Evolutionary conservation across 805 yeast species (phyloP), one percentile per base, ranked within the genome.

Genomic region (Pachysolen tannophilus): DNA sequence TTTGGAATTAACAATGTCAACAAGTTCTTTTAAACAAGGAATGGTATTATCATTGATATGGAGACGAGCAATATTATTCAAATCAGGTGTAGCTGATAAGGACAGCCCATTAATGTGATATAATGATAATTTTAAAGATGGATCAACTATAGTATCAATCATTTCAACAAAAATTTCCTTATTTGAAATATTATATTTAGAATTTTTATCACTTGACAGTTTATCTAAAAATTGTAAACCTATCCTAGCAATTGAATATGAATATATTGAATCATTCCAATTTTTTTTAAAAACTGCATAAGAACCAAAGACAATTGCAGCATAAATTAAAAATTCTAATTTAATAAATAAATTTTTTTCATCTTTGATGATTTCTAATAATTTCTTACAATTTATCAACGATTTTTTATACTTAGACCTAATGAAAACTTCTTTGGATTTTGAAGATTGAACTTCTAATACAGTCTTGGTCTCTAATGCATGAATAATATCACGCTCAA

Each of bases 401-500:
- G 90, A 75, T 54, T 72, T 79, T 50, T 79, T 84, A 41, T 82
- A 69, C 54, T 83, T 82, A 19, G 87, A 71, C 8, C 66, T 50
- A 46, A 82, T 58, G 40, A 78, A 70, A 36, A 69, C 69, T n/a
- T 69, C 62, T 52, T 51, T 63, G 44, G 61, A 52, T 23, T 58
- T 60, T 7, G 72, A 65, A 9, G 68, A 63, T 39, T 71, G 69
- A 27, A 75, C 65, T 41, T 75, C 84, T 41, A 75, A 55, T 32
- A 68, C 55, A 8, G 69, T 58, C 40, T 72, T 72, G 35, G 77
- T 64, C 54, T 81, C 87, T 53, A 75, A 67, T 1, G 88, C 81
- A 45, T 69, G 73, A 20, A 85, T 65, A 50, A 78, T 61, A 45
- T 85, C 83, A 50, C 95, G 71, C 56, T 92, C 97, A 2, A 82